A percentile compares a stretch with the other conserved stretches of the same genome.
These are phyloP conservation scores for Heterobasidion occidentale DNA, from an alignment of 1,284 basidiomycete species.

Conservation along the genomic window DNA sequence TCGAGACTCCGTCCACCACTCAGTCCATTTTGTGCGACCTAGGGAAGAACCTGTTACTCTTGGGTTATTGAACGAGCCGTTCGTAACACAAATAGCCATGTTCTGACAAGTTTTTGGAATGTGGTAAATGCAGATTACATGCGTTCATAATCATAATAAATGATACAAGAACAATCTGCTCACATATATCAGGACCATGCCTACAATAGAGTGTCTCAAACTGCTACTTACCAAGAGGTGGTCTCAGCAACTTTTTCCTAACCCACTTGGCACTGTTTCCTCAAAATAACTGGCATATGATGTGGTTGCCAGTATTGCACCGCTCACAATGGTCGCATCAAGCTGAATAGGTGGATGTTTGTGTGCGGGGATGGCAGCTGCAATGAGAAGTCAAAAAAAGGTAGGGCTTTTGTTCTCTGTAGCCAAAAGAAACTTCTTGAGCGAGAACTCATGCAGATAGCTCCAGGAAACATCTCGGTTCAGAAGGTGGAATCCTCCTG, in stretches of 20 bases:
- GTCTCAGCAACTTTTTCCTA: not conserved
- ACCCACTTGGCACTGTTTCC: not conserved
- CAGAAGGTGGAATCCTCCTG: not conserved
- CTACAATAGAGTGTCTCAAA: not conserved
- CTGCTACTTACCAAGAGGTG: not conserved
- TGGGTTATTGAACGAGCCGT: no score
- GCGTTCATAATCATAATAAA: conserved; percentile 4
- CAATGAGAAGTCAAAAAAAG: not conserved
- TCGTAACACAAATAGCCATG: conserved; percentile 7
- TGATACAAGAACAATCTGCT: conserved; percentile 14
- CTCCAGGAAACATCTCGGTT: no score
- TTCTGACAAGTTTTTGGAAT: conserved; percentile 4
- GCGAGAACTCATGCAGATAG: not conserved
- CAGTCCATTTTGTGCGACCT: no score
- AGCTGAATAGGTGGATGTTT: not conserved
- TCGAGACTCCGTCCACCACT: no score
- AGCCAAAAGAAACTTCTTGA: not conserved
- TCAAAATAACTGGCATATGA: not conserved
- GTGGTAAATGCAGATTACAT: conserved; percentile 2
- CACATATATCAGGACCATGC: not conserved
- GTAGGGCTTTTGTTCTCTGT: not conserved
- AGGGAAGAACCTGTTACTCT: no score
- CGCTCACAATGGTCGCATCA: not conserved
- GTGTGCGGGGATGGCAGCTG: not conserved
- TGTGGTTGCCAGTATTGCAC: not conserved